These are phyloP conservation scores for Closterium sp. DNA, from an alignment of 139 green algal species.

Conservation along the genomic window DNA sequence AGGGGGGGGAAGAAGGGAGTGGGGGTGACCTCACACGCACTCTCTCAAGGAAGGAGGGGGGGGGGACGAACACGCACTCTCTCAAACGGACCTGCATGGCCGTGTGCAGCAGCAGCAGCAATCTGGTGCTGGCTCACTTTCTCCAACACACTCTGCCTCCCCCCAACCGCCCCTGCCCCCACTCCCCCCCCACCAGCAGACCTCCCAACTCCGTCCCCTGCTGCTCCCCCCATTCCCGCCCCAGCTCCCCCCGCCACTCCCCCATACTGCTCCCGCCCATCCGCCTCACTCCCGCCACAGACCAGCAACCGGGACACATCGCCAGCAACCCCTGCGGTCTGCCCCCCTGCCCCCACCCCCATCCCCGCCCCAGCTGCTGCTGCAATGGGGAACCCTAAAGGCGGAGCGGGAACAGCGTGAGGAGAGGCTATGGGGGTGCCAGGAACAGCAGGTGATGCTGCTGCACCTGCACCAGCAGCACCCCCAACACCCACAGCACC, in stretches of 20 bases:
- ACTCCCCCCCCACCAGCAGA: neutral
- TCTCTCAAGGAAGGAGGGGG: no score
- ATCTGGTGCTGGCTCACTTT: neutral
- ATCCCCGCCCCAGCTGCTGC: neutral
- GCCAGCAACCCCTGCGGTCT: neutral
- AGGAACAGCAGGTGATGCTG: neutral
- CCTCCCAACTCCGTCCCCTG: neutral
- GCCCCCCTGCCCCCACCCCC: neutral
- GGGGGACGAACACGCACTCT: no score
- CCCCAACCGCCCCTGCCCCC: neutral
- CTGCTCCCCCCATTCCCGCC: neutral
- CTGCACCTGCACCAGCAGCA: neutral
- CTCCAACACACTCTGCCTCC: neutral
- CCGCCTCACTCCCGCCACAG: neutral
- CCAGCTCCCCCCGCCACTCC: neutral
- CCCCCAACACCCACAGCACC: no score
- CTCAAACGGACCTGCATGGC: neutral
- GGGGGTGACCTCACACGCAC: no score
- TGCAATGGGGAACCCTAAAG: neutral
- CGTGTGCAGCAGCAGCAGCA: neutral
- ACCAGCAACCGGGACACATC: neutral
- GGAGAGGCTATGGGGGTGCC: neutral
- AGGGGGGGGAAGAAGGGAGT: no score
- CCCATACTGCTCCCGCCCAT: neutral
- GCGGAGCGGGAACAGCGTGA: neutral